These are phyloP conservation scores for Coprinellus micaceus DNA, from an alignment of 768 basidiomycete genomes.

Conservation along the genomic window DNA sequence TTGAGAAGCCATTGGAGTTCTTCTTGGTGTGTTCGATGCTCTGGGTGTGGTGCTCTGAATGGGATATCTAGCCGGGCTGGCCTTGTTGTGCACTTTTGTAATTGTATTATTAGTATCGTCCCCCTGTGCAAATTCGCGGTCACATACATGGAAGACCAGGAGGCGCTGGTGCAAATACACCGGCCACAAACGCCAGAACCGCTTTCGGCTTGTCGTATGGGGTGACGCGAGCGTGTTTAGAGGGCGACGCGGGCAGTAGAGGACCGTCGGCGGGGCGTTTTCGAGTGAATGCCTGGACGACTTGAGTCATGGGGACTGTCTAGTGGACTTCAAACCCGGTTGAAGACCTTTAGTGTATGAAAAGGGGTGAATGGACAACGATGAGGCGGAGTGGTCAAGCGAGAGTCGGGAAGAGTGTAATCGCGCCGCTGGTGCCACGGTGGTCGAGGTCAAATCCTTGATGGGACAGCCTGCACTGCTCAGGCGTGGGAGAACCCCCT, in stretches of 20 bases:
- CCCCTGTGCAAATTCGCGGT: neutral
- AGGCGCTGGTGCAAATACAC: neutral
- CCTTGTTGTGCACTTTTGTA: neutral
- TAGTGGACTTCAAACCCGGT: neutral
- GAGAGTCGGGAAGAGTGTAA: neutral
- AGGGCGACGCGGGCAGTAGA: neutral
- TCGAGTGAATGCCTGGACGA: neutral
- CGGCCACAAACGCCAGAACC: neutral
- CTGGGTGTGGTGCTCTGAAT: too few species aligned
- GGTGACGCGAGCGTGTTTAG: neutral
- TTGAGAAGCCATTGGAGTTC: too few species aligned
- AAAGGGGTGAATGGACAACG: neutral
- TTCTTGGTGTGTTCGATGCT: too few species aligned
- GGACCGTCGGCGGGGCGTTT: conserved; percentile 5
- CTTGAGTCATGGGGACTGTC: neutral
- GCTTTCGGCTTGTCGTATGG: neutral
- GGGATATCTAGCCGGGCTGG: neutral
- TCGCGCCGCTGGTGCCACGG: conserved; percentile 5
- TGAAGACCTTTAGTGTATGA: neutral
- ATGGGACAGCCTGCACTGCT: neutral
- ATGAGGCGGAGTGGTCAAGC: neutral
- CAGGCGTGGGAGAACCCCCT: neutral
- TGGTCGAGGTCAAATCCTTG: neutral
- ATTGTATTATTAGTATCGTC: neutral
- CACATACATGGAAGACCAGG: neutral